Percentiles rank a stretch among this genome's conserved stretches.
Evolutionary conservation across 768 basidiomycete genomes (phyloP).

Genomic region (Boletellus sp.): DNA sequence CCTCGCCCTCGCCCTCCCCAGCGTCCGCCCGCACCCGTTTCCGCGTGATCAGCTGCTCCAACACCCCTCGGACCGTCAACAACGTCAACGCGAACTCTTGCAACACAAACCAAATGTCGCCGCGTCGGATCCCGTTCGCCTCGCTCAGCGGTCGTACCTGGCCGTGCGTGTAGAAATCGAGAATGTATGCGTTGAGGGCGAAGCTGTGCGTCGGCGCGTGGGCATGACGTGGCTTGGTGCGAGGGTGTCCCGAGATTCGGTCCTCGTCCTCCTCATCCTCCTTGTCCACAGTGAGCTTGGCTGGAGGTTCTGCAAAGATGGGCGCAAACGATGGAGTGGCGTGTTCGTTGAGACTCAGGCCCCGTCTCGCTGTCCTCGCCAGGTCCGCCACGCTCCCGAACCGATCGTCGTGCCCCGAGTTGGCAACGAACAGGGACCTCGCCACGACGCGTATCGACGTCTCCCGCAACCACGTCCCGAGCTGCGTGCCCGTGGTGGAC

Average conservation of each 20-base stretch:
- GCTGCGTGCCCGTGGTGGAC: constrained; percentile 16
- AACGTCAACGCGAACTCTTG: constrained; percentile 56
- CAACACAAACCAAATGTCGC: constrained; percentile 63
- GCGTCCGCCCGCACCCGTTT: constrained; percentile 18
- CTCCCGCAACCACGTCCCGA: constrained; percentile 36
- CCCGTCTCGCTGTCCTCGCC: constrained; percentile 45
- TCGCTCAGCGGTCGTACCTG: constrained; percentile 44
- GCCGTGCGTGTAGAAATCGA: constrained; percentile 69
- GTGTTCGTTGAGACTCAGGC: constrained; percentile 54
- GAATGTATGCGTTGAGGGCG: constrained; percentile 59
- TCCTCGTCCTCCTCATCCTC: background rate
- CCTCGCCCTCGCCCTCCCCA: constrained; percentile 11
- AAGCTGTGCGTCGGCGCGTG: constrained; percentile 3
- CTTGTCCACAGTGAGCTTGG: background rate
- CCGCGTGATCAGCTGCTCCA: constrained; percentile 44
- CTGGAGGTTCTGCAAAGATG: constrained; percentile 28
- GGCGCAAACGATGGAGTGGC: constrained; percentile 53
- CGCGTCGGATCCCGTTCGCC: constrained; percentile 57
- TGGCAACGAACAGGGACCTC: constrained; percentile 64
- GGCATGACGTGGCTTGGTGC: background rate
- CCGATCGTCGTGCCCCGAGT: constrained; percentile 59
- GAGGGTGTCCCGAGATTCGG: background rate
- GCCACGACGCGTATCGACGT: constrained; percentile 38
- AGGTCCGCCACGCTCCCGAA: constrained; percentile 54
- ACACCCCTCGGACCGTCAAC: constrained; percentile 43